Evolutionary conservation across 305 asterid species (phyloP).

Genomic region (Fraxinus paxiana): DNA sequence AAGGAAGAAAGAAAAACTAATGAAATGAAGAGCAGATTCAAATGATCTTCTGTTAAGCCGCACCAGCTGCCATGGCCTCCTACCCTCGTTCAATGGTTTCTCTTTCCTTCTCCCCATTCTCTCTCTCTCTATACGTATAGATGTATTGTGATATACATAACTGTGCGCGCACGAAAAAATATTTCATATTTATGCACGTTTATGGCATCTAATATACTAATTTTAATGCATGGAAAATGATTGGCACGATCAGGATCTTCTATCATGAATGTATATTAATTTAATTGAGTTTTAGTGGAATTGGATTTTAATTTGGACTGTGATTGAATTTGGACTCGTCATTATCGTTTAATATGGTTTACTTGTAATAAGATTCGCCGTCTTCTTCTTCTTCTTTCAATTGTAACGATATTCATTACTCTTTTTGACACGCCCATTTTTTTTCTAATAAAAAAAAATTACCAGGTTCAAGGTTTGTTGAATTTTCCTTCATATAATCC

Average conservation of each 20-base stretch:
- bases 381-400: not conserved
- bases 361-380: not conserved
- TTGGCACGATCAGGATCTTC: slow-evolving; percentile 12
- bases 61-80: slow-evolving; percentile 68
- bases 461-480: not conserved
- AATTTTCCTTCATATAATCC: not conserved
- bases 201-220: not conserved
- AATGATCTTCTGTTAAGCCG: slow-evolving; percentile 40
- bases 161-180: not conserved
- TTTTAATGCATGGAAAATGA: not conserved
- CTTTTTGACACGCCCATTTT: not conserved
- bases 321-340: slow-evolving; percentile 1
- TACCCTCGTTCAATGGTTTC: slow-evolving; percentile 61
- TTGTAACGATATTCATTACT: not conserved
- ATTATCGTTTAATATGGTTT: slow-evolving; percentile 6
- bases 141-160: not conserved
- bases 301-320: not conserved
- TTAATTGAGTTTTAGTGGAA: not conserved
- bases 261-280: not conserved
- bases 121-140: not conserved
- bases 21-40: slow-evolving; percentile 42
- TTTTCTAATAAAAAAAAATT: too few relatives aligned
- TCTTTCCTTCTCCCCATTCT: not conserved
- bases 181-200: not conserved
- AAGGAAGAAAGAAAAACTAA: slow-evolving; percentile 26